These are phyloP conservation scores for Pezicula carpinea DNA, from an alignment of 2,329 filamentous ascomycete genomes.

Conservation along the genomic window DNA sequence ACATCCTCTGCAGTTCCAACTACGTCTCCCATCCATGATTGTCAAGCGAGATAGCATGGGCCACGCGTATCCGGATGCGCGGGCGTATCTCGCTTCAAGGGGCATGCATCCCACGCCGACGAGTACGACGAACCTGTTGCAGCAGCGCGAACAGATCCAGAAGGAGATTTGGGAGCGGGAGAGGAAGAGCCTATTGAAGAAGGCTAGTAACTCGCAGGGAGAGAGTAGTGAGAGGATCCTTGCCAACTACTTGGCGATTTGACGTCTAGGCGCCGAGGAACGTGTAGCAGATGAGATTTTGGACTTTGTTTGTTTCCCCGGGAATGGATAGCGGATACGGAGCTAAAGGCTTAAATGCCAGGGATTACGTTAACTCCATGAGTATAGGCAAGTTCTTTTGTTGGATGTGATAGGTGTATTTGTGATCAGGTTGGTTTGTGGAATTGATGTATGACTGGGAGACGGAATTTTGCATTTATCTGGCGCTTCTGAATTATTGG, in stretches of 20 bases:
- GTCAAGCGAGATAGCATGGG: slow-evolving; percentile 35
- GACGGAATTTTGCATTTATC: no score
- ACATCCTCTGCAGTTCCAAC: slow-evolving; percentile 39
- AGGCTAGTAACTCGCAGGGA: slow-evolving; percentile 19
- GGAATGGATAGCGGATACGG: no score
- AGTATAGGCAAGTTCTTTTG: no score
- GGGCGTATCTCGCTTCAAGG: neutral
- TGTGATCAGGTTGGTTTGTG: no score
- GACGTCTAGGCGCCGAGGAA: neutral
- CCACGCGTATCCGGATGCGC: slow-evolving; percentile 1
- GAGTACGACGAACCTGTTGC: slow-evolving; percentile 34
- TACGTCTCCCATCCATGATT: slow-evolving; percentile 59
- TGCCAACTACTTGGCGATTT: slow-evolving; percentile 23
- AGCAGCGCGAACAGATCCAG: slow-evolving; percentile 44
- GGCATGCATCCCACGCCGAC: slow-evolving; percentile 23
- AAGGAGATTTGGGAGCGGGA: slow-evolving; percentile 40
- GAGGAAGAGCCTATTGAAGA: slow-evolving; percentile 32
- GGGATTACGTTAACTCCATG: no score
- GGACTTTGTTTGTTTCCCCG: no score
- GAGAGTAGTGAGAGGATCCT: slow-evolving; percentile 20
- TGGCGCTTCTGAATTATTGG: no score
- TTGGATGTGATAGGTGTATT: no score
- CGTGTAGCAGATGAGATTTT: no score
- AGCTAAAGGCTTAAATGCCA: no score
- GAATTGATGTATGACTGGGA: no score